Evolutionary conservation across 768 basidiomycete genomes (phyloP), one percentile per base, ranked within the genome.

Genomic region (Mycena rosella): DNA sequence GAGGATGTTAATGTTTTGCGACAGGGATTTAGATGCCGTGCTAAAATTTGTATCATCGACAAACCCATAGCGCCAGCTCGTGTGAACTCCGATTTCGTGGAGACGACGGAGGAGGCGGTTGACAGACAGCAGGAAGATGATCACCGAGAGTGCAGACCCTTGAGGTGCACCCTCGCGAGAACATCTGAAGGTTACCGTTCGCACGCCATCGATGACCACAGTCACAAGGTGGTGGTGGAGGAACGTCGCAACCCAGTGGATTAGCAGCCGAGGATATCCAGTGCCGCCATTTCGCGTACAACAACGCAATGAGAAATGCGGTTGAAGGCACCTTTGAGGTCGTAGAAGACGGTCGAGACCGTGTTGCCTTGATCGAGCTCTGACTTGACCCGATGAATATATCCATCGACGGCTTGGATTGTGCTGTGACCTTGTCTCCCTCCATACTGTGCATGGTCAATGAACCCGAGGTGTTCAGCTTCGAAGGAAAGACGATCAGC

Each of bases 241-340:
- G 52, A 54, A 54, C 10, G 52, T 22, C 6, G 52, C 52, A 11
- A 54, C 52, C 52, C 52, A 54, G 18, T n/a, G 52, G 34, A 54
- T 56, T 8, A 56, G 38, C 17, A 17, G 24, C 20, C 55, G 11
- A 0, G 55, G 13, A 24, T 9, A 56, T 17, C 55, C 55, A 7
- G 27, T 20, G 55, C 22, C 14, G 38, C 55, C 40, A 56, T 27
- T 11, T 34, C 32, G 5, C 11, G 32, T 34, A 34, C 32, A 11
- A 34, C 32, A 11, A 34, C 32, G 5, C 32, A 11, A 11, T 34
- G 32, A n/a, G n/a, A n/a, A n/a, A n/a, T n/a, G n/a, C n/a, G n/a
- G n/a, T n/a, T n/a, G n/a, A n/a, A n/a, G n/a, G 32, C 32, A 11
- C 32, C 32, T 11, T 34, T 34, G 32, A 34, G 32, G 36, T 56